phyloP scores from a whole-genome alignment of 2,329 filamentous ascomycete genomes.

The Pochonia chlamydosporia region DNA sequence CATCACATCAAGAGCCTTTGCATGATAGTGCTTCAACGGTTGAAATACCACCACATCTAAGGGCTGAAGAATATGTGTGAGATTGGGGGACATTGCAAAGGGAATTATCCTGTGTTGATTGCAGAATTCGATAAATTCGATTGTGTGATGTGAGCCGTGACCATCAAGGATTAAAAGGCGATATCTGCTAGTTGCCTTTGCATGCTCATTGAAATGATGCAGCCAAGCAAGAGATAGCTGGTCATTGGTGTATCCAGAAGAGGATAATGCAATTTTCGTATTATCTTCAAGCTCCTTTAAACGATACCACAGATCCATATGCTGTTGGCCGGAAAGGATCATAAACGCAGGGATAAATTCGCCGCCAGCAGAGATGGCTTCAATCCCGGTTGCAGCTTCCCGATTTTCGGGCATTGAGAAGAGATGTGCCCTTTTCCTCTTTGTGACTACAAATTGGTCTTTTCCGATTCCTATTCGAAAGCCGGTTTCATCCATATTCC shows the following conservation, averaged over 20 bases:
- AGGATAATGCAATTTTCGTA: constrained; percentile 4
- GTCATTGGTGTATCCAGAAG: constrained; percentile 8
- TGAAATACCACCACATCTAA: constrained; percentile 7
- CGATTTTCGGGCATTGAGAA: constrained; percentile 4
- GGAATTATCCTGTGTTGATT: constrained; percentile 8
- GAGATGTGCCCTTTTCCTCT: neutral
- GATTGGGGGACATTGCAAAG: constrained; percentile 8
- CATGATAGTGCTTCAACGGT: constrained; percentile 7
- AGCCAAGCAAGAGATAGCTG: constrained; percentile 4
- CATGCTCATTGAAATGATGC: constrained; percentile 3
- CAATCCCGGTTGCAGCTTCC: constrained; percentile 7
- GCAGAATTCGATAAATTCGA: constrained; percentile 6
- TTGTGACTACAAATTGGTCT: constrained; percentile 5
- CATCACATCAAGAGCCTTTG: constrained; percentile 2
- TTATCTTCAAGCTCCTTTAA: neutral
- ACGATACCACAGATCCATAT: constrained; percentile 7
- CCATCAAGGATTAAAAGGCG: constrained; percentile 9
- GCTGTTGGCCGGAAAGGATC: neutral
- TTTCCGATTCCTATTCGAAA: constrained; percentile 9
- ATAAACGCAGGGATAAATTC: constrained; percentile 2
- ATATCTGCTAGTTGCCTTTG: neutral
- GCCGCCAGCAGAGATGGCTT: constrained; percentile 7
- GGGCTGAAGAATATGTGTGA: constrained; percentile 7
- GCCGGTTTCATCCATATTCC: constrained; percentile 12
- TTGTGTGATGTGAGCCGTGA: constrained; percentile 4